phyloP scores from a whole-genome alignment of 805 yeast genomes.

The Wickerhamomyces rabaulensis region DNA sequence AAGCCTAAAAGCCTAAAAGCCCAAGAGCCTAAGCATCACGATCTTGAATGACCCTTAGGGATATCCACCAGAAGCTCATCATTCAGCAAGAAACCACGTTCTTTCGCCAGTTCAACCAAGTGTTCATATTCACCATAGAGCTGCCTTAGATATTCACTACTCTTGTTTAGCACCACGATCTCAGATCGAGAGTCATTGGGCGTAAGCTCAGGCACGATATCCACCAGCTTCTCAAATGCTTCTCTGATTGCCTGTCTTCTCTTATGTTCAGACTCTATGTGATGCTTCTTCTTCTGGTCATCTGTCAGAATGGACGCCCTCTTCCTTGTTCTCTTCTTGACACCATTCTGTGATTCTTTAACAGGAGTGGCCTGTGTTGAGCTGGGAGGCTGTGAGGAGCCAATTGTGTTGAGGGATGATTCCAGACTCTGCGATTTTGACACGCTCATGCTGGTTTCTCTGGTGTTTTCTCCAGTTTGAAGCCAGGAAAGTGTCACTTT shows the following conservation, averaged over 20 bases:
- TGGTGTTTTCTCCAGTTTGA: background rate
- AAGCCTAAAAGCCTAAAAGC: background rate
- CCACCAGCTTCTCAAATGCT: slow-evolving; percentile 73
- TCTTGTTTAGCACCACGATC: slow-evolving; percentile 62
- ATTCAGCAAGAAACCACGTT: slow-evolving; percentile 24
- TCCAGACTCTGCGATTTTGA: background rate
- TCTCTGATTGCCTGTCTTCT: slow-evolving; percentile 80
- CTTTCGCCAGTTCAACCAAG: slow-evolving; percentile 37
- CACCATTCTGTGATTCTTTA: background rate
- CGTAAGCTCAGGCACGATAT: slow-evolving; percentile 66
- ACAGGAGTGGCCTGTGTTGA: background rate
- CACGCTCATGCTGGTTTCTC: background rate
- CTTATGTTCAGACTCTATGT: slow-evolving; percentile 81
- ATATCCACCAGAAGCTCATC: slow-evolving; percentile 4
- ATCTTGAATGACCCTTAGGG: slow-evolving; percentile 2
- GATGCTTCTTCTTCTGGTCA: slow-evolving; percentile 53
- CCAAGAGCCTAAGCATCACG: no score
- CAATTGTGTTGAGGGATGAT: background rate
- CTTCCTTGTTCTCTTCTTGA: slow-evolving; percentile 8
- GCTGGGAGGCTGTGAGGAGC: background rate
- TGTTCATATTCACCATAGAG: slow-evolving; percentile 44
- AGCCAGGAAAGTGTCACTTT: background rate
- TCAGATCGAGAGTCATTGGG: slow-evolving; percentile 78
- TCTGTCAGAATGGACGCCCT: slow-evolving; percentile 23
- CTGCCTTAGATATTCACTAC: slow-evolving; percentile 48